Conservation (phyloP, 495 filamentous ascomycete genomes). For the Thermochaetoides thermophila region DNA sequence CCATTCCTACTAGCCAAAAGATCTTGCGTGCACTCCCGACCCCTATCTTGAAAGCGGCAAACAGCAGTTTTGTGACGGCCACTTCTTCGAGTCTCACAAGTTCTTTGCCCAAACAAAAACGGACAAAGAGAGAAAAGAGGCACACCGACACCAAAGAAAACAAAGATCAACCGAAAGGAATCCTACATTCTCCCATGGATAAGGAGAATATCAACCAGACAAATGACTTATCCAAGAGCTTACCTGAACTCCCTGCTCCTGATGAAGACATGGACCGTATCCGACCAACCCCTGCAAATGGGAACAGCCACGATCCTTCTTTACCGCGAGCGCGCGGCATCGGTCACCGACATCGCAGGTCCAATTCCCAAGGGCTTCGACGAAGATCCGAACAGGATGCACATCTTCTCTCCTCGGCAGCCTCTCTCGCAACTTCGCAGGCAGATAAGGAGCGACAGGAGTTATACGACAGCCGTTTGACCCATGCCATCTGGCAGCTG, state of each 20-base stretch:
- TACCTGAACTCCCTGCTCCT: slow-evolving; percentile 8
- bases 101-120: slow-evolving; percentile 47
- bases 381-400: slow-evolving; percentile 18
- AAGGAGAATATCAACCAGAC: slow-evolving; percentile 28
- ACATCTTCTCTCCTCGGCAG: slow-evolving; percentile 32
- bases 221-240: slow-evolving; percentile 9
- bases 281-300: slow-evolving; percentile 18
- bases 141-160: slow-evolving; percentile 10
- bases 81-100: slow-evolving; percentile 82
- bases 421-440: slow-evolving; percentile 20
- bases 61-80: slow-evolving; percentile 84
- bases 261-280: slow-evolving; percentile 26
- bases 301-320: slow-evolving; percentile 8
- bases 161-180: slow-evolving; percentile 23
- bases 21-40: slow-evolving; percentile 86
- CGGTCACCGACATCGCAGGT: slow-evolving; percentile 17
- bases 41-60: slow-evolving; percentile 82
- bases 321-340: too few relatives aligned
- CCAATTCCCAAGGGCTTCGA: slow-evolving; percentile 14
- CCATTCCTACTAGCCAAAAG: slow-evolving; percentile 80
- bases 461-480: slow-evolving; percentile 73
- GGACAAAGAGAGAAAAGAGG: slow-evolving; percentile 44
- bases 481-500: slow-evolving; percentile 86
- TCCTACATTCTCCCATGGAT: slow-evolving; percentile 14
- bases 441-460: slow-evolving; percentile 57